Base-by-base conservation (phyloP, 345 rosid species). In the Microcos paniculata region DNA sequence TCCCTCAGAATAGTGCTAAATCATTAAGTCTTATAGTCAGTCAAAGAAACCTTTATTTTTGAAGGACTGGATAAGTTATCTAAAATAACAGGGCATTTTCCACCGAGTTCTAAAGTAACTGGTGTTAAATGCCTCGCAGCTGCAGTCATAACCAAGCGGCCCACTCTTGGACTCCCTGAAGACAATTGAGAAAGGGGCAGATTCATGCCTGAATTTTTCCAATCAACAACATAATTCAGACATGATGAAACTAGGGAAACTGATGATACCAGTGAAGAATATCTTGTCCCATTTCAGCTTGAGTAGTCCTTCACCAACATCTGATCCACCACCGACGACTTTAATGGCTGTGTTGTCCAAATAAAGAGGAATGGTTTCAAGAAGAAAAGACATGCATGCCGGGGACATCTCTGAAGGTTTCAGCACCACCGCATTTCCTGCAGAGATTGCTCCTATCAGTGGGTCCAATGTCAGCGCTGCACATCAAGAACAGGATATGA, bases 81-180 rank as follows among this genome's bases (percentile, higher is more conserved):
- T 23, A 95, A 6, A 64, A 95, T 83, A 6, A 86, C 83, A 26
- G 98, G 99, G 73, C 94, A 83, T 82, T 95, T 95, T 61, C 96
- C 99, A 2, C 99, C 98, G 59, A 93, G 88, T 85, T 95, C 99
- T 5, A 95, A 82, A 18, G 93, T 87, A 67, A 95, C 97, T 0
- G 99, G 98, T 7, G 98, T 93, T 71, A 95, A 81, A 88, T 95
- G 87, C 77, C 80, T 77, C 10, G 93, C 97, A 6, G 99, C 99
- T 24, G 97, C 98, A 4, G 90, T 43, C 94, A 93, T 81, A 53
- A 95, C 79, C 38, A 88, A 79, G 61, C 84, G 83, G 2, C 96
- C 99, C 5, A 90, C 90, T 59, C 82, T 77, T 8, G 91, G 86
- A 84, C 94, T 91, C 59, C 98, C 98, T 92, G 80, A 58, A 70